phyloP scores from a whole-genome alignment of 495 filamentous ascomycete genomes.

The Aspergillus taichungensis region DNA sequence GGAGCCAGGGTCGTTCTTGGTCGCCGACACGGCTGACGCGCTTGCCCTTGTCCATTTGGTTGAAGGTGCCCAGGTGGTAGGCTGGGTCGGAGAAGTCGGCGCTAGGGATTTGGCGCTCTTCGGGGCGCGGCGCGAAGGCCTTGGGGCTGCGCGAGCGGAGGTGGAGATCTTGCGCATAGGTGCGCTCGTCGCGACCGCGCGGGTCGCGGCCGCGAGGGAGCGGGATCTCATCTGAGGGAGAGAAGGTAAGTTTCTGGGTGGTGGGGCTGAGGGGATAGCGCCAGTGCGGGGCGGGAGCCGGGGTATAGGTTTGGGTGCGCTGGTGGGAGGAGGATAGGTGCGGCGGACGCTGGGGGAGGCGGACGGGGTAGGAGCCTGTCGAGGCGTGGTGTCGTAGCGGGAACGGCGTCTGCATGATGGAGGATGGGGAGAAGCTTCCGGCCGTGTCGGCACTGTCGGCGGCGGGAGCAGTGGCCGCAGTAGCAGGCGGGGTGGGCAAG shows the following conservation, averaged over 20 bases:
- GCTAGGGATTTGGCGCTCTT: conserved; percentile 10
- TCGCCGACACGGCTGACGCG: conserved; percentile 20
- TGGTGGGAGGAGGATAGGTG: too few species aligned
- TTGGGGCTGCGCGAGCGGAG: conserved; percentile 21
- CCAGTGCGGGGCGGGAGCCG: too few species aligned
- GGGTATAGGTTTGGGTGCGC: too few species aligned
- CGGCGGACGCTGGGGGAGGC: too few species aligned
- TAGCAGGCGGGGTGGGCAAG: too few species aligned
- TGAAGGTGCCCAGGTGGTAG: conserved; percentile 18
- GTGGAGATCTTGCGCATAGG: conserved; percentile 17
- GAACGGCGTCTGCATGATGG: too few species aligned
- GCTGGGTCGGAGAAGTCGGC: conserved; percentile 20
- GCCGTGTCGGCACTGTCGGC: too few species aligned
- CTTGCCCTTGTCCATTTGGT: conserved; percentile 3
- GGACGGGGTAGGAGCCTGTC: too few species aligned
- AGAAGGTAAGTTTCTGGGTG: neutral
- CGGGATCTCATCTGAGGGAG: neutral
- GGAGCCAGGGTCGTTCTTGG: conserved; percentile 22
- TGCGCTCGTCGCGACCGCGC: conserved; percentile 12
- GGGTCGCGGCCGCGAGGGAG: conserved; percentile 7
- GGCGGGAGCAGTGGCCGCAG: too few species aligned
- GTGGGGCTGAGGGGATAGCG: neutral
- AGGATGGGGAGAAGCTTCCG: too few species aligned
- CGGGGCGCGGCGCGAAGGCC: conserved; percentile 8
- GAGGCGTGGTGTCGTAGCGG: too few species aligned